Base-by-base conservation (phyloP, 2,329 filamentous ascomycete genomes). In the Aschersonia sp. region DNA sequence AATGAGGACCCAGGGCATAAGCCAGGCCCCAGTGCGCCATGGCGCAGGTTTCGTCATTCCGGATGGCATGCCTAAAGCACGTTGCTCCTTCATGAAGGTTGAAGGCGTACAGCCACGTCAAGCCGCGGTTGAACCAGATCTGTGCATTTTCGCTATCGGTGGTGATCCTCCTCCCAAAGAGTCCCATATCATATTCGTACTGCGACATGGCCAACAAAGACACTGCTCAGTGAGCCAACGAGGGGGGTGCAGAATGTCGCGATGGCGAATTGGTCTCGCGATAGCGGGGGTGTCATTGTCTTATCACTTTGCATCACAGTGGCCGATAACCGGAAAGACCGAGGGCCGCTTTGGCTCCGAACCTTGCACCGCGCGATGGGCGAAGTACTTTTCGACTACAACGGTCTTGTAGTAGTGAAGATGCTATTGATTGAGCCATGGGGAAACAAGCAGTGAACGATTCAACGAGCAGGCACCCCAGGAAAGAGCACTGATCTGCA, bases 61-160 rank as follows among this genome's bases (percentile, higher is more conserved):
- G 59, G 32, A 76, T 71, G 5, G 77, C 78, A 40, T 67, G 64
- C 52, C 76, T 65, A 54, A 83, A 84, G 58, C 79, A 84, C 32
- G 63, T 62, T 1, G 69, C 72, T 0, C 78, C 73, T 57, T 85
- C 83, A 50, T 79, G 77, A 53, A 85, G 82, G 55, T 86, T 84
- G 66, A 87, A 87, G 4, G 67, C 79, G 58, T 82, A 86, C 43
- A 69, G 71, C 82, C 83, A 86, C 11, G 77, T 67, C 12, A 87
- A 63, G 1, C 81, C 83, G 4, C 79, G 73, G 55, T 81, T 69
- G 54, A 83, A 84, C 81, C 82, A 86, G 39, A 55, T 63, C 54
- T 80, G 74, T 0, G 77, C 71, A 43, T 70, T 66, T 4, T 58
- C 46, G 52, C 59, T 76, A n/a, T 51, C 60, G 1, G 79, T 77